Evolutionary conservation across 2,329 filamentous ascomycete species (phyloP), one percentile per base, ranked within the genome.

Genomic region (Fusarium poae): DNA sequence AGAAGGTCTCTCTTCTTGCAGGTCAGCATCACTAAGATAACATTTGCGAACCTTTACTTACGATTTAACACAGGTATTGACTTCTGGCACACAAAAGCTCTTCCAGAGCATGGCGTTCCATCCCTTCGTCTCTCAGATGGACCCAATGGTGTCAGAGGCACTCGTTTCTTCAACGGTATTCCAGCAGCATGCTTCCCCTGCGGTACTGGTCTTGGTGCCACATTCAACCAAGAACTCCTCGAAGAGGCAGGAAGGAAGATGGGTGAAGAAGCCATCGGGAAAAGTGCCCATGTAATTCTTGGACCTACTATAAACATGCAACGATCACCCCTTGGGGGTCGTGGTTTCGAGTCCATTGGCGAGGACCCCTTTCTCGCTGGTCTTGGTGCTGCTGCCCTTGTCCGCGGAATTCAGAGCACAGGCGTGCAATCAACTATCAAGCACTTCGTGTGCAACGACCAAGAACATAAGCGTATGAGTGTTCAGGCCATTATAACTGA

Each of bases 91-190:
- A 90, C 89, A 34, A 85, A 87, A 69, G 77, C 85, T 16, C 80
- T 92, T 9, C 86, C 87, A 12, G 76, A 86, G 23, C 84, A 89
- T 72, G 85, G 86, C 3, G 83, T 92, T 34, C 89, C 89, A 8
- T 88, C 89, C 0, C 81, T 92, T 32, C 87, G 90, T 48, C 83
- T 89, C 46, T 86, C 88, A 37, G 90, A 92, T 71, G 90, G 90
- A 0, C 91, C 91, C 37, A 92, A 91, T 75, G 90, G 90, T 51
- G 86, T 90, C 34, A 83, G 90, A 67, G 90, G 89, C 51, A 88
- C 86, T 46, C 88, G 86, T 70, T 91, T 91, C 82, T 91, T 92
- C 79, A 87, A 89, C 69, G 88, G 89, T 53, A 79, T 84, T 32
- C 82, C 82, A 25, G 85, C 87, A 2, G 87, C 87, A n/a, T 89